These are phyloP conservation scores for Paspalum vaginatum DNA, from an alignment of 176 grass and related monocot genomes.

Conservation along the genomic window DNA sequence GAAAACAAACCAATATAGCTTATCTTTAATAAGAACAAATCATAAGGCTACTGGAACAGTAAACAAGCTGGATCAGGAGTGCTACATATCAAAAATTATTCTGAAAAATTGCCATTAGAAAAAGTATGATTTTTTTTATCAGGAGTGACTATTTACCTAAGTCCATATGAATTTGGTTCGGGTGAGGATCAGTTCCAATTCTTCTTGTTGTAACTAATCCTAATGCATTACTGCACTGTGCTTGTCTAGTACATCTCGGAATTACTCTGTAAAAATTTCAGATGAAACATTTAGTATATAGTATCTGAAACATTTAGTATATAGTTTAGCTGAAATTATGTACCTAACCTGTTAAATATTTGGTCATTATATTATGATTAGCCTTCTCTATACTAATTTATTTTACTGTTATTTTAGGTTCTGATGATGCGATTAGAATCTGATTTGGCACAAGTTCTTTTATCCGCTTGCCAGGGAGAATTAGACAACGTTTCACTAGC, in stretches of 20 bases:
- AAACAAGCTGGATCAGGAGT: background rate
- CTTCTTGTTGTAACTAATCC: background rate
- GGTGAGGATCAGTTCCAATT: background rate
- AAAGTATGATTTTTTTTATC: background rate
- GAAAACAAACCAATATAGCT: too few relatives aligned
- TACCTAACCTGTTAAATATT: background rate
- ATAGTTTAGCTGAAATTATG: background rate
- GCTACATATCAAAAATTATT: background rate
- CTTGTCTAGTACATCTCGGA: conserved; percentile 3
- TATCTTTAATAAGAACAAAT: background rate
- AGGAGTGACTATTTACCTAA: background rate
- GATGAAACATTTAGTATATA: background rate
- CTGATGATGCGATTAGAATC: conserved; percentile 89
- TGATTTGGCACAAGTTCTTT: conserved; percentile 67
- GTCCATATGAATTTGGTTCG: background rate
- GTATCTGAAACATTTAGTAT: background rate
- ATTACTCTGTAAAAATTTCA: background rate
- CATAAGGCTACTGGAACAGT: background rate
- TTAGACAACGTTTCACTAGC: conserved; percentile 57
- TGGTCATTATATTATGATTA: background rate
- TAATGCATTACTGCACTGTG: background rate
- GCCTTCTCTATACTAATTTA: background rate
- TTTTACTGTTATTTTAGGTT: conserved; percentile 43
- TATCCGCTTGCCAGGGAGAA: conserved; percentile 74
- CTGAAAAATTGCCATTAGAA: too few relatives aligned